These are phyloP conservation scores for Aspergillus affinis DNA, from an alignment of 495 filamentous ascomycete species.

Conservation along the genomic window DNA sequence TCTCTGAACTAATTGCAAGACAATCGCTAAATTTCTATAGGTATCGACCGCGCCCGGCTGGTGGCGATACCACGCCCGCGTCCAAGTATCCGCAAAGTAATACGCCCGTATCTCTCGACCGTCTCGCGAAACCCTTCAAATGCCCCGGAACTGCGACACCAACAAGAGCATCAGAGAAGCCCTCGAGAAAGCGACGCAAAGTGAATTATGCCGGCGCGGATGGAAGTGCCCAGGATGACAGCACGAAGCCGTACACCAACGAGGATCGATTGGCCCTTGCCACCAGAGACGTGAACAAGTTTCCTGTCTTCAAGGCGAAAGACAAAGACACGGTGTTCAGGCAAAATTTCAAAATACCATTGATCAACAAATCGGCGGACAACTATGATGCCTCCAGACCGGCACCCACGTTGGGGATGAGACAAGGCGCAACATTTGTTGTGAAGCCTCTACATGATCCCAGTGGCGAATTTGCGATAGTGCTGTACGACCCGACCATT, in stretches of 20 bases:
- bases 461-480: constrained; percentile 93
- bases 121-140: constrained; percentile 84
- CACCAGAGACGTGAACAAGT: constrained; percentile 85
- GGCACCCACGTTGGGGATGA: constrained; percentile 82
- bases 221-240: constrained; percentile 60
- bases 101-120: constrained; percentile 59
- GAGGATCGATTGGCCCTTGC: constrained; percentile 83
- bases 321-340: constrained; percentile 82
- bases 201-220: constrained; percentile 87
- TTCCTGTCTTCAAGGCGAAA: constrained; percentile 84
- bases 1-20: background rate
- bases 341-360: constrained; percentile 79
- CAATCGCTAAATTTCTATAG: constrained; percentile 22
- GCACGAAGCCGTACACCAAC: constrained; percentile 82
- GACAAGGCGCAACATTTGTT: constrained; percentile 79
- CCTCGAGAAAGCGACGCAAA: constrained; percentile 81
- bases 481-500: constrained; percentile 91
- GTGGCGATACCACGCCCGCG: constrained; percentile 34
- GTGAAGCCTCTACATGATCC: constrained; percentile 93
- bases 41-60: constrained; percentile 43
- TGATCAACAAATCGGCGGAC: constrained; percentile 74
- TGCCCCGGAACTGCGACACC: constrained; percentile 80
- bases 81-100: constrained; percentile 34
- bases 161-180: constrained; percentile 73
- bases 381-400: constrained; percentile 75